phyloP scores from a whole-genome alignment of 2,329 filamentous ascomycete species.

The Phoma sp. region DNA sequence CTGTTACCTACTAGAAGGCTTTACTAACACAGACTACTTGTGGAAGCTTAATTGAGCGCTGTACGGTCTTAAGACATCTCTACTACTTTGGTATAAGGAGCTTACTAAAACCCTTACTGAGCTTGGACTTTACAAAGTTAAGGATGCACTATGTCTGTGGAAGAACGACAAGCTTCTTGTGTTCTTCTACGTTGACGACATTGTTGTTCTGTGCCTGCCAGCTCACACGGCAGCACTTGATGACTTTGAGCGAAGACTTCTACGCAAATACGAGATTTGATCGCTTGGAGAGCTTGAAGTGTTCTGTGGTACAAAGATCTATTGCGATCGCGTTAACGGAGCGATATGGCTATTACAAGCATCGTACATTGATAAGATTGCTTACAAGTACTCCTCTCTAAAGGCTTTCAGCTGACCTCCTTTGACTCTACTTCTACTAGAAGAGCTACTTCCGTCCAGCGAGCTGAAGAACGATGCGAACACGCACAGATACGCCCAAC shows the following conservation, averaged over 20 bases:
- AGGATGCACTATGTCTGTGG: background rate
- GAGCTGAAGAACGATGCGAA: background rate
- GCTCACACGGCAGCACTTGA: background rate
- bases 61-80: conserved; percentile 26
- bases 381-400: background rate
- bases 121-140: background rate
- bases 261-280: background rate
- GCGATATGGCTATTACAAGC: background rate
- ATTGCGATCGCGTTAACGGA: background rate
- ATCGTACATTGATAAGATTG: background rate
- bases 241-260: background rate
- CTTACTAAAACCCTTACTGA: background rate
- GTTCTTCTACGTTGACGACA: background rate
- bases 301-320: too few species aligned
- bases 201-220: background rate
- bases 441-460: background rate
- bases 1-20: conserved; percentile 1
- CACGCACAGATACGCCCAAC: background rate
- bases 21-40: conserved; percentile 9
- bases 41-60: conserved; percentile 20
- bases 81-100: conserved; percentile 23
- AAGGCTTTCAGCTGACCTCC: background rate
- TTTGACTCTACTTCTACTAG: background rate
- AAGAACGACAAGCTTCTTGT: background rate
- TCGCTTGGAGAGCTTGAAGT: too few species aligned